These are phyloP conservation scores for Saksenaea vasiformis DNA, from an alignment of 371 early-diverging fungal species.

Conservation along the genomic window DNA sequence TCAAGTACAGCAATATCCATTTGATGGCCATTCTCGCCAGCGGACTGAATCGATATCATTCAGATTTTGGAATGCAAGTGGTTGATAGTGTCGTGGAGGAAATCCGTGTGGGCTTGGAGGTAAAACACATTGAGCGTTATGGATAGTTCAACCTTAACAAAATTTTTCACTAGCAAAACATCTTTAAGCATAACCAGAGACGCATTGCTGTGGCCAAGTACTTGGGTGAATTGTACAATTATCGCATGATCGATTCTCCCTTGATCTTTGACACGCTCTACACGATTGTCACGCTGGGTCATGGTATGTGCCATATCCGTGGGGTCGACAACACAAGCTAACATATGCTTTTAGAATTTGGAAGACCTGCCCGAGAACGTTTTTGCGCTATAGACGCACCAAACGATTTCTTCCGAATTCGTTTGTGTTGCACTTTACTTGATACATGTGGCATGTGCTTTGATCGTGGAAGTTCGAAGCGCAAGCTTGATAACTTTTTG, in stretches of 20 bases:
- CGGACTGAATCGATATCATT: slow-evolving; percentile 79
- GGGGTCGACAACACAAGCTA: background rate
- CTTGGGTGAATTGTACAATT: slow-evolving; percentile 91
- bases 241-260: slow-evolving; percentile 78
- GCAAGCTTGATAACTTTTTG: slow-evolving; percentile 74
- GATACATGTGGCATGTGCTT: slow-evolving; percentile 89
- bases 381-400: slow-evolving; percentile 78
- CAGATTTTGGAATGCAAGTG: slow-evolving; percentile 83
- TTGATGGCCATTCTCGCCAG: slow-evolving; percentile 80
- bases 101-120: slow-evolving; percentile 88
- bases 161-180: slow-evolving; percentile 57
- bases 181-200: slow-evolving; percentile 90
- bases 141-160: background rate
- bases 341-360: slow-evolving; percentile 58
- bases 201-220: slow-evolving; percentile 82
- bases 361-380: slow-evolving; percentile 69
- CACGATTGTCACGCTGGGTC: slow-evolving; percentile 83
- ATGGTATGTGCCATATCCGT: slow-evolving; percentile 51
- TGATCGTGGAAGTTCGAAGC: slow-evolving; percentile 67
- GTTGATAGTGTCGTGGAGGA: slow-evolving; percentile 89
- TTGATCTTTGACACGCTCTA: slow-evolving; percentile 87
- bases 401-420: slow-evolving; percentile 92
- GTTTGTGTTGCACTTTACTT: slow-evolving; percentile 85
- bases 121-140: slow-evolving; percentile 14
- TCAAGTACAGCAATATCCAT: slow-evolving; percentile 86